Percentiles rank a stretch among this genome's conserved stretches.
Evolutionary conservation across 305 asterid species (phyloP).

Genomic region (Plantago rigida): DNA sequence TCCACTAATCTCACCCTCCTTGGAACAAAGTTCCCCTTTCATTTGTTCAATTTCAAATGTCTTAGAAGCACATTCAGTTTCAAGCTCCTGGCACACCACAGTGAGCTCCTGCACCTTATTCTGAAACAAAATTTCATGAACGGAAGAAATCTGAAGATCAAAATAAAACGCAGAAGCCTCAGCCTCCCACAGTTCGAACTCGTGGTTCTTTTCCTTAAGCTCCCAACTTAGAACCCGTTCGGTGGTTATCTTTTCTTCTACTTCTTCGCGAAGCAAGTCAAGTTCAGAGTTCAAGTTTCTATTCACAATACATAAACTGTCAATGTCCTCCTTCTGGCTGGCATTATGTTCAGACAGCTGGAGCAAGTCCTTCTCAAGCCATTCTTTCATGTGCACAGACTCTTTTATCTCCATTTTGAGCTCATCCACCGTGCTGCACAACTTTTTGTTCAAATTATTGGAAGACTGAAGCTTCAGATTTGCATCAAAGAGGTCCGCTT

Average conservation of each 20-base stretch:
- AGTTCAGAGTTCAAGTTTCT: conserved; percentile 46
- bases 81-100: conserved; percentile 49
- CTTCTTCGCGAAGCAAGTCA: conserved; percentile 44
- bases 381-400: conserved; percentile 36
- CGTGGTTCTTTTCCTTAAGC: conserved; percentile 49
- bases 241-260: conserved; percentile 39
- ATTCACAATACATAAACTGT: conserved; percentile 43
- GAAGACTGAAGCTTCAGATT: conserved; percentile 48
- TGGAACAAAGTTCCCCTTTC: conserved; percentile 43
- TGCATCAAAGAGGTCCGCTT: conserved; percentile 42
- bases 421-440: conserved; percentile 43
- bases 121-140: conserved; percentile 47
- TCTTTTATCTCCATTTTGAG: conserved; percentile 47
- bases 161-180: conserved; percentile 74
- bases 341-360: conserved; percentile 44
- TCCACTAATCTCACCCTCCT: conserved; percentile 55
- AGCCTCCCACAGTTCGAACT: conserved; percentile 70
- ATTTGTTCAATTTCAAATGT: conserved; percentile 49
- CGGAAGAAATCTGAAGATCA: conserved; percentile 68
- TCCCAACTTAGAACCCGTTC: conserved; percentile 54
- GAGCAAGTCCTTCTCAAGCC: conserved; percentile 42
- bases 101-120: conserved; percentile 67
- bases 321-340: conserved; percentile 46
- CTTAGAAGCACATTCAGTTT: conserved; percentile 44
- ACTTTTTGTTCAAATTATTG: conserved; percentile 41